Base-by-base conservation (phyloP, 306 rosid genomes). In the Acmispon strigosus region DNA sequence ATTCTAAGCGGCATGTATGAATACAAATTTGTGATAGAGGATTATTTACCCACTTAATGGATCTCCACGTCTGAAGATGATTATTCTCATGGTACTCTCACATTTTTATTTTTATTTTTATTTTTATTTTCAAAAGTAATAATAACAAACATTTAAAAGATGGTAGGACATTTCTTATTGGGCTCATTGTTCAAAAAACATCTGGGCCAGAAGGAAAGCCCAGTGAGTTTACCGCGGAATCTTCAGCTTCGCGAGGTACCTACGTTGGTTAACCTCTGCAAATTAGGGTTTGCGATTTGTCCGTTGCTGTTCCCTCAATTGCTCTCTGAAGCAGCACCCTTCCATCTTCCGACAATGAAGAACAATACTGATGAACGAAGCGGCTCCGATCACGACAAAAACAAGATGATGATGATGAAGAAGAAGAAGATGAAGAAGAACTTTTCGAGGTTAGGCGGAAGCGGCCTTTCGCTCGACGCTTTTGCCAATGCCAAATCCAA, bases 401-500 rank as follows among this genome's bases (percentile, higher is more conserved):
- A 69, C 63, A 80, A 72, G 74, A 78, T 66, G 12, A 60, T 18
- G 18, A 59, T 22, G 70, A 66, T 54, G 73, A 79, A 24, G 17
- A 85, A 71, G 65, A 84, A 58, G 48, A 88, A 85, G 73, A 79
- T 18, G 17, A 85, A 71, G 65, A 84, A 58, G 48, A 88, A 85
- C 71, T 6, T 51, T 76, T 70, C 73, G 44, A 76, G 92, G 66
- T 67, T 84, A 49, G 91, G 96, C 1, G 87, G 91, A 39, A 47
- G 84, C 37, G 96, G 94, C 7, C 91, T 81, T 67, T 87, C 93
- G 8, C 91, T 89, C 29, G 58, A 83, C 7, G 88, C 67, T 39
- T 91, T 86, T 41, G 89, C 86, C 12, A 86, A 85, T 63, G 86
- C 87, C 9, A 90, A 85, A 78, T 83, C 95, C 9, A 76, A 59